Percentiles rank a stretch among this genome's conserved stretches.
Conservation (phyloP, 495 filamentous ascomycete species). For the Trichoderma parareesei region DNA sequence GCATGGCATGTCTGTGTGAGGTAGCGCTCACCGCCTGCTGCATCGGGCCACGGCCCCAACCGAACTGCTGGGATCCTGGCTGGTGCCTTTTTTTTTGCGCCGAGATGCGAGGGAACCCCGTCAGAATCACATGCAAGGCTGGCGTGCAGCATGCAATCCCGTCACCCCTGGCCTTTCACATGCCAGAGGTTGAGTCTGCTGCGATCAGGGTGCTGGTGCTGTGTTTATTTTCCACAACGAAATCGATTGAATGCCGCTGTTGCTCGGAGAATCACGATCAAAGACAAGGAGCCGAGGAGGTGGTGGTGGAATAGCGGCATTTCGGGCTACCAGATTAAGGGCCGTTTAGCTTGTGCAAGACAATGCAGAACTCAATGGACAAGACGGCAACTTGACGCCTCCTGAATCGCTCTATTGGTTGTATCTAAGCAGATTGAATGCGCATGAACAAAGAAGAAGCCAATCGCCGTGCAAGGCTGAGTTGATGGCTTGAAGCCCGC, state of each 20-base stretch:
- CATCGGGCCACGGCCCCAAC: neutral
- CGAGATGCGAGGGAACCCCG: constrained; percentile 3
- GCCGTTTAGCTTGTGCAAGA: too few relatives aligned
- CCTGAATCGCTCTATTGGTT: too few relatives aligned
- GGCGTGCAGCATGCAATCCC: neutral
- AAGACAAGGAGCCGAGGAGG: too few relatives aligned
- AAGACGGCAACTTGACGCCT: too few relatives aligned
- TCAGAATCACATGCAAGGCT: neutral
- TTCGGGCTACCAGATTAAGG: too few relatives aligned
- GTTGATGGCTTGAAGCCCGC: neutral
- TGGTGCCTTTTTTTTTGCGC: neutral
- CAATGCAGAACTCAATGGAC: too few relatives aligned
- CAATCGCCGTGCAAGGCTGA: neutral
- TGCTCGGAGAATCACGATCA: neutral
- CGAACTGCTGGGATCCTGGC: neutral
- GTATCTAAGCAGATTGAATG: too few relatives aligned
- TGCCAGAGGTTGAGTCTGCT: neutral
- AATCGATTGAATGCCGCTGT: neutral
- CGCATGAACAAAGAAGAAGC: neutral
- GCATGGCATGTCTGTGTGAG: neutral
- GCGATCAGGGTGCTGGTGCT: neutral
- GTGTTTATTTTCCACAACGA: neutral
- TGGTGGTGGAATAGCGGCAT: too few relatives aligned
- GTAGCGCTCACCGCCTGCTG: neutral
- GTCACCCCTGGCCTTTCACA: neutral